Evolutionary conservation across 2,329 filamentous ascomycete genomes (phyloP), one percentile per base, ranked within the genome.

Genomic region (Cordyceps cicadae): DNA sequence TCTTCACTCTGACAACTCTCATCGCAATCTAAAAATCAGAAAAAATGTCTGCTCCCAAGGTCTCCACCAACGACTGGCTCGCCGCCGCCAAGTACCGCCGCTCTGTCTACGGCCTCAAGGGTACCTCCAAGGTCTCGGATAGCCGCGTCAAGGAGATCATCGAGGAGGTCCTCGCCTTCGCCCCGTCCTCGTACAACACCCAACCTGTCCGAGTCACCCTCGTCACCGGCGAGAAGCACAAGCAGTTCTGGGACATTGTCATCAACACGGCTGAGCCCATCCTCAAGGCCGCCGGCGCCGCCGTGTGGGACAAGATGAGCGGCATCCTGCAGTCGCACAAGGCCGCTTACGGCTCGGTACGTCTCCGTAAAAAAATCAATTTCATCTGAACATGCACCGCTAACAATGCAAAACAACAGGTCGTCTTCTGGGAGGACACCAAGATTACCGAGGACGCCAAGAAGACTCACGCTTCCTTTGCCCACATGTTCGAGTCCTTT

Each of bases 361-460:
- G 58, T 59, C 4, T 4, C 12, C 12, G 2, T 11, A 3, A 3
- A 29, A 29, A 29, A 37, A 37, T 11, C 12, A 11, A 37, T 14
- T 14, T 14, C 11, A 12, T 37, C 34, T 14, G 34, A 19, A 12
- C 24, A 12, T 87, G 78, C 75, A 84, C 17, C 69, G 65, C 60
- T 64, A 67, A 66, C 75, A 70, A 80, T 63, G 72, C 69, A 66
- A 69, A 29, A 29, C 29, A 29, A 90, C 92, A 67, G 92, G 87
- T 93, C 68, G 84, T 97, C 68, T 96, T 95, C 84, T 96, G 89
- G 79, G 87, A 90, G 76, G 90, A 95, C 78, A 81, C 85, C 65
- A 76, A 81, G 59, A 81, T 83, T 67, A 81, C 93, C 73, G 75
- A 87, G 67, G 76, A 71, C 61, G 81, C 90, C 68, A 84, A 91